Base-by-base conservation (phyloP, 495 filamentous ascomycete species). In the Opeltia flavorubescens region DNA sequence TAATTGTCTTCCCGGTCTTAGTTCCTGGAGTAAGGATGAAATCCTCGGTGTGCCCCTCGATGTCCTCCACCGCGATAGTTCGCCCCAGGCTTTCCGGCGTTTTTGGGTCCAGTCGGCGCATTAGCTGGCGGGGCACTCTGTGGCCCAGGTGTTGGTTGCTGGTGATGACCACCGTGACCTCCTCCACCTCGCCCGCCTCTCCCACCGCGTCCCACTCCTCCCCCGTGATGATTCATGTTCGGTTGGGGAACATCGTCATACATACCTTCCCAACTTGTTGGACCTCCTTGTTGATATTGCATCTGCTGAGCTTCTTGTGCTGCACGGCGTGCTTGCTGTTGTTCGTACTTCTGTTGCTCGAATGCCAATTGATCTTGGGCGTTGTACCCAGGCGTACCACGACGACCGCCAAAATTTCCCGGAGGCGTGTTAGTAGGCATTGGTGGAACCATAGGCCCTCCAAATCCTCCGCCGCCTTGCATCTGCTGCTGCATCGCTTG, bases 171-270 rank as follows among this genome's bases (percentile, higher is more conserved):
- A 40, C 34, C 46, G 41, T 45, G 48, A 21, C 33, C 18, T 12
- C 60, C 54, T 17, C 61, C 60, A 20, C 58, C 49, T 4, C 57
- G 46, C 25, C 61, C 57, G 44, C 54, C 57, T 56, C 38, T 60
- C 48, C 29, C 57, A 53, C 46, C 63, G 62, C 42, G 28, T 43
- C 34, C 35, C 43, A 28, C 58, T 20, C 73, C 72, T 3, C 63
- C 59, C 43, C 68, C 69, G 11, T 41, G 38, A 17, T 41, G 38
- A 25, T 25, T 25, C 47, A 80, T 75, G 47, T 81, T 78, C 7
- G 88, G 88, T 56, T 89, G 87, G 20, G 93, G 93, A 1, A 94
- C 87, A 60, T 95, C 91, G 60, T 98, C 91, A 62, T 98, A 98
- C 91, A 98, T 98, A 46, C 91, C 91, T 62, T 98, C 91, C 89